A percentile compares a stretch with the other conserved stretches of the same genome.
Conservation (phyloP, 2,329 filamentous ascomycete genomes). For the Cladosporium sp. region DNA sequence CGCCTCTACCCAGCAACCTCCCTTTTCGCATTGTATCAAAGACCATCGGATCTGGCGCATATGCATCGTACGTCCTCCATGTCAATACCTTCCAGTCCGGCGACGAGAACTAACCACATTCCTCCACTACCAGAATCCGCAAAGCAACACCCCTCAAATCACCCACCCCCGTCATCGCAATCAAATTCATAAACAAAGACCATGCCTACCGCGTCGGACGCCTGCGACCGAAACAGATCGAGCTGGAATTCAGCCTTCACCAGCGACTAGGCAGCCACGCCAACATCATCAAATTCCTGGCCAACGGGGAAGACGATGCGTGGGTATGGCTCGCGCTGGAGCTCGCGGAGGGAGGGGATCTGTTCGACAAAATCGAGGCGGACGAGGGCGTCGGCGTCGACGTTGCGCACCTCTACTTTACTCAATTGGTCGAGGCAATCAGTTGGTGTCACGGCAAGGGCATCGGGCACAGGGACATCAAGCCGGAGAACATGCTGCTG, state of each 20-base stretch:
- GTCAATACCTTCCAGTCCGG: constrained; percentile 1
- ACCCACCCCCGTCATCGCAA: constrained; percentile 77
- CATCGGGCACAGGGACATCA: constrained; percentile 73
- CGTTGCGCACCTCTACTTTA: constrained; percentile 94
- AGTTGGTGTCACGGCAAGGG: constrained; percentile 96
- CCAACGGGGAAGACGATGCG: constrained; percentile 73
- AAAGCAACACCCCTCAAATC: constrained; percentile 76
- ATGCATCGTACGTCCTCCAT: constrained; percentile 67
- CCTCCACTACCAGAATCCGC: constrained; percentile 63
- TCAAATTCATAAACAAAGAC: constrained; percentile 98
- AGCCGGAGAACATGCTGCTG: constrained; percentile 89
- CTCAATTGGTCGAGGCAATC: constrained; percentile 83
- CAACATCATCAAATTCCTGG: constrained; percentile 92
- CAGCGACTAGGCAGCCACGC: constrained; percentile 75
- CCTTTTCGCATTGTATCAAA: constrained; percentile 95
- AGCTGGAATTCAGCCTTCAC: constrained; percentile 88
- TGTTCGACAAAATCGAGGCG: constrained; percentile 99
- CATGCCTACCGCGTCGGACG: constrained; percentile 88
- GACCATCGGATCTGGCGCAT: constrained; percentile 93
- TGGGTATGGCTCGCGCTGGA: constrained; percentile 99
- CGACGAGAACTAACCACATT: neutral
- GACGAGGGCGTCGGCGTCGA: constrained; percentile 93
- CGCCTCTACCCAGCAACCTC: constrained; percentile 76
- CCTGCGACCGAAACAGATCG: constrained; percentile 82
- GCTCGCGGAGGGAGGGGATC: constrained; percentile 86